Percentiles rank a stretch among this genome's conserved stretches.
phyloP scores from a whole-genome alignment of 805 yeast species.

The Sporopachydermia lactativora region DNA sequence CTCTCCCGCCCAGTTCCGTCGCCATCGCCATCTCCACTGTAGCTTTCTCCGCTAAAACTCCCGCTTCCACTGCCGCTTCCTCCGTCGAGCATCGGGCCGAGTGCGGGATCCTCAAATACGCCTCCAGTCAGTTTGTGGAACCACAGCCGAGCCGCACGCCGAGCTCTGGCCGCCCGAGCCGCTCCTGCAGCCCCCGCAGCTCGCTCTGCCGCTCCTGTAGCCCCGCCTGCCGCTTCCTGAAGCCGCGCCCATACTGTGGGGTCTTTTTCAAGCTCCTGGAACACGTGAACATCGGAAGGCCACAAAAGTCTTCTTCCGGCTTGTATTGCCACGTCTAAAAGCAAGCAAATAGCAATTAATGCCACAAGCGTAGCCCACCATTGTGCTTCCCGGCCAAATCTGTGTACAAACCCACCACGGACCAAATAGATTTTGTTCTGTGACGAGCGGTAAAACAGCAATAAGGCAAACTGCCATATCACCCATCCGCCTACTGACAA shows the following conservation, averaged over 20 bases:
- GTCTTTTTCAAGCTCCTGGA: conserved; percentile 65
- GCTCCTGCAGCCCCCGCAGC: conserved; percentile 14
- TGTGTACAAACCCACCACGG: conserved; percentile 45
- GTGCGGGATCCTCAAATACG: conserved; percentile 4
- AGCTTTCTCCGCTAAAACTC: conserved; percentile 14
- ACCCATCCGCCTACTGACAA: conserved; percentile 79
- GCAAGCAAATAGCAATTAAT: conserved; percentile 40
- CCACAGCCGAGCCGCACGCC: conserved; percentile 7
- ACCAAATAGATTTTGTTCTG: conserved; percentile 56
- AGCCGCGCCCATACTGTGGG: conserved; percentile 48
- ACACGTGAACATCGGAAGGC: conserved; percentile 68
- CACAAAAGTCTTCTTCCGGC: conserved; percentile 37
- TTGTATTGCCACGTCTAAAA: conserved; percentile 52
- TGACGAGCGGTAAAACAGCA: conserved; percentile 44
- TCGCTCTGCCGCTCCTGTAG: conserved; percentile 50
- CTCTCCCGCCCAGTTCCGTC: neutral
- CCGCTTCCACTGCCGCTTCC: conserved; percentile 15
- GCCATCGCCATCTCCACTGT: conserved; percentile 14
- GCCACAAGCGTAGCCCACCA: conserved; percentile 77
- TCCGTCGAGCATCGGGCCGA: conserved; percentile 12
- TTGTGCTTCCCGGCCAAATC: conserved; percentile 66
- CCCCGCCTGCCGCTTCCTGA: conserved; percentile 70
- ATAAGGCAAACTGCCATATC: conserved; percentile 68
- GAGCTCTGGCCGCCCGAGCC: conserved; percentile 16
- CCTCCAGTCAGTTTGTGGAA: conserved; percentile 7